A percentile compares a stretch with the other conserved stretches of the same genome.
Conservation (phyloP, 129 eudicot genomes). For the Lonicera japonica region DNA sequence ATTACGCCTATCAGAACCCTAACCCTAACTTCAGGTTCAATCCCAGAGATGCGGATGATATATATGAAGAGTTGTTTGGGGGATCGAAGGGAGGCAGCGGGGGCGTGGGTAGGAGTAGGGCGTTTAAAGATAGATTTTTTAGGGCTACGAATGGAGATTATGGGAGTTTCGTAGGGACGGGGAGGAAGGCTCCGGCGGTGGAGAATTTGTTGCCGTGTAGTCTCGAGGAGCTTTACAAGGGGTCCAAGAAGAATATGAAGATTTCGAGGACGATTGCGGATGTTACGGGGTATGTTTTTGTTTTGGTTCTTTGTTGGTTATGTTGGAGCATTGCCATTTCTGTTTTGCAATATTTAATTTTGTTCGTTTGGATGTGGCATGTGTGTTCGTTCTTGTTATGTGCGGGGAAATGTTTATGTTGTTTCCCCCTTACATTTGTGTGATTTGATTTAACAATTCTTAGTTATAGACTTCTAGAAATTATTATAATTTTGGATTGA, state of each 20-base stretch:
- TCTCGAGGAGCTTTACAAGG: conserved; percentile 59
- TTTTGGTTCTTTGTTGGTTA: background rate
- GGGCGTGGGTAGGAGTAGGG: conserved; percentile 29
- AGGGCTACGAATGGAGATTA: conserved; percentile 30
- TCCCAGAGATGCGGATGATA: conserved; percentile 53
- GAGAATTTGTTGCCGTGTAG: conserved; percentile 50
- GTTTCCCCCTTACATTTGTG: too few species aligned
- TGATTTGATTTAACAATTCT: too few species aligned
- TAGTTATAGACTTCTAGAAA: too few species aligned
- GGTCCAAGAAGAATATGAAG: conserved; percentile 62
- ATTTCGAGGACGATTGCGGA: conserved; percentile 55
- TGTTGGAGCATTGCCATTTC: too few species aligned
- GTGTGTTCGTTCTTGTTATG: too few species aligned
- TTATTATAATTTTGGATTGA: too few species aligned
- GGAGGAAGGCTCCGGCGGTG: conserved; percentile 47
- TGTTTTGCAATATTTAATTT: too few species aligned
- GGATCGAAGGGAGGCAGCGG: conserved; percentile 25
- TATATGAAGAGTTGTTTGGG: conserved; percentile 51
- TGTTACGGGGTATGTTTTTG: conserved; percentile 41
- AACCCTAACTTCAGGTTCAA: conserved; percentile 6
- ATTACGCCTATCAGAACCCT: background rate
- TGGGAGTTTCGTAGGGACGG: conserved; percentile 1
- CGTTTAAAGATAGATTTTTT: conserved; percentile 26
- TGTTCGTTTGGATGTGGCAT: too few species aligned
- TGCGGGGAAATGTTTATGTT: too few species aligned